Evolutionary conservation across 2,329 filamentous ascomycete species (phyloP).

Genomic region (Mycosphaerella arachidis): DNA sequence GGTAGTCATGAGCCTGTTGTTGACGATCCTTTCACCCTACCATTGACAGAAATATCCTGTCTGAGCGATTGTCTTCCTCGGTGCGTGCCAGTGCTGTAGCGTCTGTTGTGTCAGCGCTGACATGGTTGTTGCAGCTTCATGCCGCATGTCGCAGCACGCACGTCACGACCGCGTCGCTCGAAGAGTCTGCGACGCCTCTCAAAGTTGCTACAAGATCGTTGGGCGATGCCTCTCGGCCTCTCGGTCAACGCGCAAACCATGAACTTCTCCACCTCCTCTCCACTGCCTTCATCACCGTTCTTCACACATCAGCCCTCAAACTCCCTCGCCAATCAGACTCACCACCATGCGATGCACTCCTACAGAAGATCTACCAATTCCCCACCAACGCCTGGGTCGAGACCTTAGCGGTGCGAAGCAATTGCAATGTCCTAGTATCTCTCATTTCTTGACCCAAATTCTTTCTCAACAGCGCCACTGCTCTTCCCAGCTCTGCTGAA

Average conservation of each 20-base stretch:
- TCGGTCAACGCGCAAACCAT: background rate
- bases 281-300: background rate
- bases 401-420: constrained; percentile 32
- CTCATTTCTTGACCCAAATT: constrained; percentile 19
- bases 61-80: background rate
- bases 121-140: background rate
- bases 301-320: background rate
- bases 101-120: background rate
- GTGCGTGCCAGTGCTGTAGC: background rate
- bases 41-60: background rate
- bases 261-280: background rate
- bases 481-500: background rate
- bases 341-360: background rate
- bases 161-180: background rate
- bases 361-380: constrained; percentile 20
- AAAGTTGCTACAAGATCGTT: background rate
- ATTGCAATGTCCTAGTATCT: constrained; percentile 34
- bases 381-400: constrained; percentile 32
- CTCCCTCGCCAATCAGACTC: background rate
- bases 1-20: constrained; percentile 51
- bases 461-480: constrained; percentile 15
- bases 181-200: background rate
- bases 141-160: background rate
- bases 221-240: background rate
- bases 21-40: background rate